Evolutionary conservation across 2,329 filamentous ascomycete species (phyloP).

Genomic region (Metarhizium guizhouense): DNA sequence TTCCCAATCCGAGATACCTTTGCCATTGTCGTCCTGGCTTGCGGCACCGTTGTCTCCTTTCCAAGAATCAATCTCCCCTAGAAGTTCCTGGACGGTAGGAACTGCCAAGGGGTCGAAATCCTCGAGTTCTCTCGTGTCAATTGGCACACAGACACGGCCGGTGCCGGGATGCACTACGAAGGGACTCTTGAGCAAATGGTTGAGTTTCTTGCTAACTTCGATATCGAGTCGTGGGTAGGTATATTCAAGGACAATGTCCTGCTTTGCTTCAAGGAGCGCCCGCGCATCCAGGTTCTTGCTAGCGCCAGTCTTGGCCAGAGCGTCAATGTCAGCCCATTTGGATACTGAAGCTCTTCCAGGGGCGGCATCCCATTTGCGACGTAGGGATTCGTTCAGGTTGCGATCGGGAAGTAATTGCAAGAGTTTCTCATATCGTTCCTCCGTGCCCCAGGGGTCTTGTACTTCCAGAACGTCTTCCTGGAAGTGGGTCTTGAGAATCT

Average conservation of each 20-base stretch:
- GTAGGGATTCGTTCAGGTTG: slow-evolving; percentile 65
- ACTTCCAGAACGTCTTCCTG: slow-evolving; percentile 69
- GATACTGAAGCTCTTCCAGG: slow-evolving; percentile 65
- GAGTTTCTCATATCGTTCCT: slow-evolving; percentile 66
- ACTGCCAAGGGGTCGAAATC: slow-evolving; percentile 80
- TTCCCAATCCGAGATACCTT: slow-evolving; percentile 72
- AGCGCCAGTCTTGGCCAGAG: slow-evolving; percentile 67
- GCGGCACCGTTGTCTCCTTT: slow-evolving; percentile 33
- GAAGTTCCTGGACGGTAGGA: slow-evolving; percentile 76
- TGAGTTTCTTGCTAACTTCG: slow-evolving; percentile 94
- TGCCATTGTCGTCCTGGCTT: slow-evolving; percentile 21
- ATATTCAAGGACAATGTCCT: slow-evolving; percentile 94
- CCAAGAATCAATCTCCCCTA: slow-evolving; percentile 83
- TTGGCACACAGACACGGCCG: slow-evolving; percentile 89
- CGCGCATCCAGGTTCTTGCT: slow-evolving; percentile 63
- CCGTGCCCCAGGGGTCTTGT: slow-evolving; percentile 75
- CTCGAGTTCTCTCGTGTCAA: slow-evolving; percentile 64
- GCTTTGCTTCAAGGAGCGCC: slow-evolving; percentile 78
- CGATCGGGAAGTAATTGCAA: slow-evolving; percentile 79
- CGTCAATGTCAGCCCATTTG: slow-evolving; percentile 94
- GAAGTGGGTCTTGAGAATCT: slow-evolving; percentile 78
- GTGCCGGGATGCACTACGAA: slow-evolving; percentile 96
- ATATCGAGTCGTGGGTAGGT: slow-evolving; percentile 96
- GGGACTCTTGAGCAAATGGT: slow-evolving; percentile 93
- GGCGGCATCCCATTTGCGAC: slow-evolving; percentile 83